A percentile compares a stretch with the other conserved stretches of the same genome.
Conservation (phyloP, 768 basidiomycete genomes). For the Coprinopsis strossmayeri region DNA sequence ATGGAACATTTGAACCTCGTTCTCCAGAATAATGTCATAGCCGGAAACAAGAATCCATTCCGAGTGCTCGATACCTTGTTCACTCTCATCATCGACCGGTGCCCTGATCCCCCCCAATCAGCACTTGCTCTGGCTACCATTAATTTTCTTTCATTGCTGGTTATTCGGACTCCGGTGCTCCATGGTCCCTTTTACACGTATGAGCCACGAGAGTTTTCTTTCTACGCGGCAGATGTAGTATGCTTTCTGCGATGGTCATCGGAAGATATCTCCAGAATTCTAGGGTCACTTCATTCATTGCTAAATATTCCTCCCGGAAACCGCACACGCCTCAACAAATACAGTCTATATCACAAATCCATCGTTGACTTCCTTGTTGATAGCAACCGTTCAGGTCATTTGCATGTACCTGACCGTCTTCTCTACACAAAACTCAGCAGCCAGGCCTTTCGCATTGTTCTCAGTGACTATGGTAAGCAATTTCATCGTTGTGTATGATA, state of each 20-base stretch:
- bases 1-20: neutral
- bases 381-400: neutral
- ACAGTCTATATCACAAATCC: neutral
- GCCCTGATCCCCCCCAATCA: neutral
- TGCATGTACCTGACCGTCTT: neutral
- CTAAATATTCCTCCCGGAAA: neutral
- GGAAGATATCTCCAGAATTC: neutral
- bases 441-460: neutral
- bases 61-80: neutral
- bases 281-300: constrained; percentile 3
- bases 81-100: neutral
- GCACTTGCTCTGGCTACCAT: neutral
- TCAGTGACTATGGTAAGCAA: neutral
- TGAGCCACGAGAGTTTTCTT: no score
- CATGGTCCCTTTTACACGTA: no score
- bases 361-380: neutral
- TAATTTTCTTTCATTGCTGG: neutral
- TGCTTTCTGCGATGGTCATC: neutral
- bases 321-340: neutral
- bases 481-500: no score
- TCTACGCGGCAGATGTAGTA: neutral
- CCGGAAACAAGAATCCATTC: neutral
- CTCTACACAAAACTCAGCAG: neutral
- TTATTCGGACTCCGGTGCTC: no score
- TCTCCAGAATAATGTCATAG: neutral